Evolutionary conservation across 768 basidiomycete species (phyloP).

Genomic region (Hygrocybe coccinea): DNA sequence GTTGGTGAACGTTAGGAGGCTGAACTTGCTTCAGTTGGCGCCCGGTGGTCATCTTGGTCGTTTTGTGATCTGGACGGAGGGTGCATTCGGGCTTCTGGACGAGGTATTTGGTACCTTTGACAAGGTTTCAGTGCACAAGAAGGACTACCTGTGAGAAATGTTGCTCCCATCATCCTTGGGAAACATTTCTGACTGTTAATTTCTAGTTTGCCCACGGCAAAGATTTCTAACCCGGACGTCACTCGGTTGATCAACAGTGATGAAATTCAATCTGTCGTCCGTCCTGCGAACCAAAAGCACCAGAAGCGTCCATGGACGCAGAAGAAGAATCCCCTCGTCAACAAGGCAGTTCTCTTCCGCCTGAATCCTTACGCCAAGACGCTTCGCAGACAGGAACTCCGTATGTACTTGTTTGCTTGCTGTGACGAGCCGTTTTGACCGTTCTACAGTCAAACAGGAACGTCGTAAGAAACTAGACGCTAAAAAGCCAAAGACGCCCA

Average conservation of each 20-base stretch:
- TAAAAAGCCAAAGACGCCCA: constrained; percentile 60
- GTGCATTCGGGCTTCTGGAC: constrained; percentile 88
- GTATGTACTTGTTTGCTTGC: constrained; percentile 44
- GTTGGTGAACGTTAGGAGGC: constrained; percentile 84
- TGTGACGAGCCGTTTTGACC: constrained; percentile 9
- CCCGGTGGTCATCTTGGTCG: constrained; percentile 99
- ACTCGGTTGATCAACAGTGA: constrained; percentile 97
- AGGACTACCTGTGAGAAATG: constrained; percentile 70
- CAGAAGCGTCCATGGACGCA: constrained; percentile 97
- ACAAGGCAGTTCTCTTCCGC: constrained; percentile 92
- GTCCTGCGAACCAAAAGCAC: constrained; percentile 76
- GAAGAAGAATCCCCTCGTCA: constrained; percentile 97
- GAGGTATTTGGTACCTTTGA: constrained; percentile 95
- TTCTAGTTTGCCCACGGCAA: constrained; percentile 81
- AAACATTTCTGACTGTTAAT: not conserved
- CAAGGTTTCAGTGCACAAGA: constrained; percentile 80
- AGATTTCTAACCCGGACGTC: constrained; percentile 95
- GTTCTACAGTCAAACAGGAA: constrained; percentile 67
- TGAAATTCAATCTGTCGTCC: constrained; percentile 95
- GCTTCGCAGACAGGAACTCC: constrained; percentile 80
- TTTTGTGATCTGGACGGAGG: constrained; percentile 99
- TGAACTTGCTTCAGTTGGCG: constrained; percentile 98
- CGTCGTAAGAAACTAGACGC: constrained; percentile 55
- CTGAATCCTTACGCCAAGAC: constrained; percentile 99
- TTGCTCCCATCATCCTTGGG: not conserved